Evolutionary conservation across 495 filamentous ascomycete genomes (phyloP).

Genomic region (Penicillium salamii): DNA sequence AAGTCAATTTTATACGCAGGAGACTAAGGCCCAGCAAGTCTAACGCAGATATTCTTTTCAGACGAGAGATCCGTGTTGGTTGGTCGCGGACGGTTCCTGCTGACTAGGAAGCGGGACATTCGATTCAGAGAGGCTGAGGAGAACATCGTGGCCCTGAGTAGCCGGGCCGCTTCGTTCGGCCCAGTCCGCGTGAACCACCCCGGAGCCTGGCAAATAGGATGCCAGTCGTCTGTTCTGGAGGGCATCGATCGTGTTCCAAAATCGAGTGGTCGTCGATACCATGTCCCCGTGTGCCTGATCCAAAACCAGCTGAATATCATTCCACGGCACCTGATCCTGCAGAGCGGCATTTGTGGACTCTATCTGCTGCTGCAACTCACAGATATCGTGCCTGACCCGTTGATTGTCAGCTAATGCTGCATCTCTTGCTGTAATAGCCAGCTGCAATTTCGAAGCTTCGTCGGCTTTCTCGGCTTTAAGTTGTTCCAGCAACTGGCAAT

Average conservation of each 20-base stretch:
- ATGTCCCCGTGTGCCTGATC: constrained; percentile 13
- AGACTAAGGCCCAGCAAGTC: too few relatives aligned
- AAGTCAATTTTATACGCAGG: too few relatives aligned
- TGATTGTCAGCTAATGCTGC: constrained; percentile 1
- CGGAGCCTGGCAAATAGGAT: constrained; percentile 13
- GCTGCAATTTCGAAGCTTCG: too few relatives aligned
- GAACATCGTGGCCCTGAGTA: background rate
- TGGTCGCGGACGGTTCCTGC: too few relatives aligned
- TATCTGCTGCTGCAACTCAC: constrained; percentile 12
- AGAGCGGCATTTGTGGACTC: constrained; percentile 11
- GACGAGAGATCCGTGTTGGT: too few relatives aligned
- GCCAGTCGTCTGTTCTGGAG: constrained; percentile 13
- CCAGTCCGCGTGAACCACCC: constrained; percentile 10
- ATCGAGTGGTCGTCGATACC: constrained; percentile 9
- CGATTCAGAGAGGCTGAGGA: background rate
- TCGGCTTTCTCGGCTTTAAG: too few relatives aligned
- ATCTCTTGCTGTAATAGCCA: too few relatives aligned
- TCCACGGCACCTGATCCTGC: constrained; percentile 13
- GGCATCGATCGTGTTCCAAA: constrained; percentile 8
- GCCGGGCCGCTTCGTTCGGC: background rate
- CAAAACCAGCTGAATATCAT: constrained; percentile 13
- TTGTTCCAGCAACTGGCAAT: too few relatives aligned
- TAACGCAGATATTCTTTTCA: too few relatives aligned
- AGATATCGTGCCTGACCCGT: constrained; percentile 4
- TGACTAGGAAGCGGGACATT: background rate